phyloP scores from a whole-genome alignment of 2,329 filamentous ascomycete species.

The Colletotrichum lindemuthianum region DNA sequence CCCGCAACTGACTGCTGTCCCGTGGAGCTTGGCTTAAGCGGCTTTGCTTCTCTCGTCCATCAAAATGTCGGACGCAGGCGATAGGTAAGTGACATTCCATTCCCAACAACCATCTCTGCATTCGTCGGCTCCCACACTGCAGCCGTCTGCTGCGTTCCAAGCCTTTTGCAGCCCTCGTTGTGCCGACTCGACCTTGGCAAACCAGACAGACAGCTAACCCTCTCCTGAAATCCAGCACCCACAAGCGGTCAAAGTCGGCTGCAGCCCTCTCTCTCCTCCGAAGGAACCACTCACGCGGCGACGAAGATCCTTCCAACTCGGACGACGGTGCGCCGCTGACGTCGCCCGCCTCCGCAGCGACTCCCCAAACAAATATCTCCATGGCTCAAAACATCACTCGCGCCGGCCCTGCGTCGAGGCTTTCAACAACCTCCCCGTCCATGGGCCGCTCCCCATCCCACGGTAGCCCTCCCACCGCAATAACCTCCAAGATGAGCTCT shows the following conservation, averaged over 20 bases:
- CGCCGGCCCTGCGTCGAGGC: constrained; percentile 55
- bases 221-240: constrained; percentile 45
- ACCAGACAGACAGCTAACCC: constrained; percentile 15
- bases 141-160: background rate
- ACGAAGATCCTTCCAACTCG: constrained; percentile 60
- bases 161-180: constrained; percentile 10
- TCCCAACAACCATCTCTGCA: constrained; percentile 10
- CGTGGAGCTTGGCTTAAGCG: constrained; percentile 18
- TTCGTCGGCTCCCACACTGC: background rate
- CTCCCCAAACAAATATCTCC: constrained; percentile 45
- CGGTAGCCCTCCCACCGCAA: constrained; percentile 39
- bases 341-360: constrained; percentile 46
- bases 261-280: constrained; percentile 64
- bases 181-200: constrained; percentile 18
- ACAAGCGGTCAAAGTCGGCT: constrained; percentile 65
- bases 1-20: constrained; percentile 21
- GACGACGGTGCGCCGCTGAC: constrained; percentile 57
- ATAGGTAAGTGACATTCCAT: constrained; percentile 44
- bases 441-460: constrained; percentile 54
- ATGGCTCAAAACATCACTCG: constrained; percentile 50
- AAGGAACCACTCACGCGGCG: constrained; percentile 59
- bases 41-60: constrained; percentile 8
- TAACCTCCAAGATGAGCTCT: constrained; percentile 34
- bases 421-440: constrained; percentile 54
- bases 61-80: constrained; percentile 49